Conservation (phyloP, 2,329 filamentous ascomycete genomes). For the Cercospora brassicicola region DNA sequence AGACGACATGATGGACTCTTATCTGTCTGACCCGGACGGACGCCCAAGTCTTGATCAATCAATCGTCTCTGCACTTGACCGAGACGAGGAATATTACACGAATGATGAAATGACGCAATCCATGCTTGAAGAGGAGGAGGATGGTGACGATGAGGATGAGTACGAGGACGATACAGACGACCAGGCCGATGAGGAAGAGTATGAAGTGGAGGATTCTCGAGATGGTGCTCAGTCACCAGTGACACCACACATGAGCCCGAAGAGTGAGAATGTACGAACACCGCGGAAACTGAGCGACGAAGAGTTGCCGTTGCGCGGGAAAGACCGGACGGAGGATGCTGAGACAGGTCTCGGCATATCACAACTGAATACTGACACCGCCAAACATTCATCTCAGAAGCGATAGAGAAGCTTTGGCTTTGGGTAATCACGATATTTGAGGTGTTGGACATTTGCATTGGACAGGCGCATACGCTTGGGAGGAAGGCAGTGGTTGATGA, state of each 20-base stretch:
- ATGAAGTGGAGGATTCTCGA: slow-evolving; percentile 19
- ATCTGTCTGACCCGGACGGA: slow-evolving; percentile 21
- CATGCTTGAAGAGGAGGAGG: slow-evolving; percentile 29
- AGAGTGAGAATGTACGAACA: slow-evolving; percentile 5
- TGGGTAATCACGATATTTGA: not conserved
- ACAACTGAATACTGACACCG: not conserved
- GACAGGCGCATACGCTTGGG: not conserved
- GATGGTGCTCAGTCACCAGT: slow-evolving; percentile 19
- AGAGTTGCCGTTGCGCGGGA: not conserved
- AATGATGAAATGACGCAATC: slow-evolving; percentile 23
- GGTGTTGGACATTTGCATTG: not conserved
- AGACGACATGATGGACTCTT: slow-evolving; percentile 26
- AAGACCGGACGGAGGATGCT: not conserved
- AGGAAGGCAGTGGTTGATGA: not conserved
- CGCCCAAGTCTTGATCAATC: slow-evolving; percentile 27
- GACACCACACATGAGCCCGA: slow-evolving; percentile 16
- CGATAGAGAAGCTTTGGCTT: not conserved
- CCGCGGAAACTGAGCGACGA: slow-evolving; percentile 1
- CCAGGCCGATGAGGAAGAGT: slow-evolving; percentile 18
- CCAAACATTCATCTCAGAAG: not conserved
- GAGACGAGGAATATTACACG: slow-evolving; percentile 15
- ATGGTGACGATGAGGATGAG: slow-evolving; percentile 29
- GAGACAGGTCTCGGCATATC: slow-evolving; percentile 12
- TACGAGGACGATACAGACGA: slow-evolving; percentile 19
- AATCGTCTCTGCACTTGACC: slow-evolving; percentile 21